Percentiles rank a stretch among this genome's conserved stretches.
Evolutionary conservation across 2,329 filamentous ascomycete genomes (phyloP).

Genomic region (Apiospora hydei): DNA sequence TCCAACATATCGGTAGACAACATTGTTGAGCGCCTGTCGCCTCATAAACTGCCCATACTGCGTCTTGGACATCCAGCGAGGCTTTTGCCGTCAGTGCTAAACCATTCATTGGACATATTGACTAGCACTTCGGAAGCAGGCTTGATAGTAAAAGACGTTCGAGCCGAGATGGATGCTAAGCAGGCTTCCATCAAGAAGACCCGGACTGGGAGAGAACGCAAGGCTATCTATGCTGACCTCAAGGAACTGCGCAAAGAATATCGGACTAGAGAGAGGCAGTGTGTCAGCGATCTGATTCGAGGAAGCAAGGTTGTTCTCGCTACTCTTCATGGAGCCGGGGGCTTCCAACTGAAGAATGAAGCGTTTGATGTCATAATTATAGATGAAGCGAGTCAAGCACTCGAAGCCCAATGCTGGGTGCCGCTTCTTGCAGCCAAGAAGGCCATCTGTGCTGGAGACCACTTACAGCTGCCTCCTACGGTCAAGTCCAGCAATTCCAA

Average conservation of each 20-base stretch:
- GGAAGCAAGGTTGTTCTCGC: conserved; percentile 88
- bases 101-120: conserved; percentile 89
- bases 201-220: conserved; percentile 78
- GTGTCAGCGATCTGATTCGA: conserved; percentile 76
- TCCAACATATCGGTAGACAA: conserved; percentile 99
- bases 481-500: conserved; percentile 80
- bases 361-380: conserved; percentile 94
- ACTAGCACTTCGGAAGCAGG: conserved; percentile 91
- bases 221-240: conserved; percentile 83
- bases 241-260: conserved; percentile 89
- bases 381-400: conserved; percentile 93
- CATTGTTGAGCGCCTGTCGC: conserved; percentile 89
- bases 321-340: conserved; percentile 90
- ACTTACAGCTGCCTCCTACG: conserved; percentile 91
- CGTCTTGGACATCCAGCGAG: conserved; percentile 92
- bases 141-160: conserved; percentile 86
- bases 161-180: conserved; percentile 91
- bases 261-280: conserved; percentile 81
- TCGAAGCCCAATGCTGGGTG: conserved; percentile 98
- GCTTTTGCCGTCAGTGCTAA: conserved; percentile 84
- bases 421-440: conserved; percentile 82
- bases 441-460: conserved; percentile 90
- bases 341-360: conserved; percentile 80
- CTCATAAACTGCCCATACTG: conserved; percentile 85
- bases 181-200: conserved; percentile 90